Evolutionary conservation across 2,329 filamentous ascomycete genomes (phyloP).

Genomic region (Hyphodiscus sp.): DNA sequence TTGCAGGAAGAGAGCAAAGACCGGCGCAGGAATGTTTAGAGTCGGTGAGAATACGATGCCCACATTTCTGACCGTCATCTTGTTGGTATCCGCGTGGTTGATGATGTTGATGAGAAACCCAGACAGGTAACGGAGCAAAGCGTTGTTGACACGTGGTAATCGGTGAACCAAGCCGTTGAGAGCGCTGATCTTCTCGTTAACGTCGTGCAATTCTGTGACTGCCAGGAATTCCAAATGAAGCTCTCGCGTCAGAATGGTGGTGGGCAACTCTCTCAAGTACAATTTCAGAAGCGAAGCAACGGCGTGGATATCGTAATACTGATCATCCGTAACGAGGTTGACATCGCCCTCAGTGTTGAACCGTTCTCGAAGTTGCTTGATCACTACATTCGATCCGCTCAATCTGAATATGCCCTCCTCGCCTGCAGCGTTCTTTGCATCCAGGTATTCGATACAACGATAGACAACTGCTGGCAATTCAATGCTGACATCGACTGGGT

Average conservation of each 20-base stretch:
- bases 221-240: conserved; percentile 83
- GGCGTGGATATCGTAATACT: conserved; percentile 92
- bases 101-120: conserved; percentile 88
- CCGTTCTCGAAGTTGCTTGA: conserved; percentile 82
- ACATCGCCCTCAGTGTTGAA: conserved; percentile 94
- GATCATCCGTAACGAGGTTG: conserved; percentile 73
- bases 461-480: conserved; percentile 89
- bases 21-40: conserved; percentile 88
- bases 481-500: conserved; percentile 64
- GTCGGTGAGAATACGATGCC: conserved; percentile 98
- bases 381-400: conserved; percentile 93
- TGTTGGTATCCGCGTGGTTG: conserved; percentile 83
- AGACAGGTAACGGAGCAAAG: conserved; percentile 76
- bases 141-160: conserved; percentile 73
- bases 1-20: conserved; percentile 89
- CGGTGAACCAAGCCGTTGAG: conserved; percentile 73
- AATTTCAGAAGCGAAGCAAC: conserved; percentile 91
- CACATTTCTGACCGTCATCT: conserved; percentile 97
- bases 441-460: conserved; percentile 88
- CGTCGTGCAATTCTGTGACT: conserved; percentile 71
- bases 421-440: conserved; percentile 68
- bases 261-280: conserved; percentile 86
- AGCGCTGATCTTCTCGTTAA: conserved; percentile 67
- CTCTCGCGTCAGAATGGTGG: conserved; percentile 84
- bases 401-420: conserved; percentile 97